Base-by-base conservation (phyloP, 352 stramenopile species). In the Phytophthora crassamura region DNA sequence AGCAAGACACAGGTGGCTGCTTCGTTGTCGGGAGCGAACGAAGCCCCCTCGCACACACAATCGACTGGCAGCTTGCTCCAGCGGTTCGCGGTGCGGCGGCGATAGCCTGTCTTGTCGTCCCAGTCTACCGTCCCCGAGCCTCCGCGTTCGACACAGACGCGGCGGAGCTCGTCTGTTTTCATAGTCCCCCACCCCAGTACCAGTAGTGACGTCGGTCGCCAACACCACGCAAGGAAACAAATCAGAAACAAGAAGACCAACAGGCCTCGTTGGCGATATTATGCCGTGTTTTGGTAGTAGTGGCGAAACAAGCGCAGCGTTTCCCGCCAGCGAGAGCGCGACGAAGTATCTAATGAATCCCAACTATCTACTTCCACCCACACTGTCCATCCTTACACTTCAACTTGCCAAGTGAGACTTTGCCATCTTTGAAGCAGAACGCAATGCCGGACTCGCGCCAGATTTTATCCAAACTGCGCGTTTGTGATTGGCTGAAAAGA, bases 61-160 rank as follows among this genome's bases (percentile, higher is more conserved):
- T 64, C 66, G 18, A 67, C 52, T 63, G 66, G 66, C 18, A 70
- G 59, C 12, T 72, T 78, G 61, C 67, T 75, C 32, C 61, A 75
- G 45, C 61, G 65, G 49, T 69, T 78, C 46, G 20, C 61, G 58
- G 52, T 56, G 32, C 70, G 70, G 48, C 70, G 70, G 66, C 61
- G 66, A 69, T 75, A 78, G 63, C 66, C 39, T 73, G 22, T 20
- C 43, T 10, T 55, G 8, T 59, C 40, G 25, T 48, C 46, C 30
- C 40, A 57, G 45, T 72, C 33, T 48, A 54, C 18, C 48, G n/a
- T 50, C 20, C 20, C 36, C 20, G 43, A 36, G 46, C 40, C 53
- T 48, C 61, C 54, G 56, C 38, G 51, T 62, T 59, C 38, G 56
- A 75, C 35, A 42, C 20, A 70, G 62, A 70, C 43, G 28, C 64